phyloP scores from a whole-genome alignment of 2,329 filamentous ascomycete genomes.

The Endothia cerciana region DNA sequence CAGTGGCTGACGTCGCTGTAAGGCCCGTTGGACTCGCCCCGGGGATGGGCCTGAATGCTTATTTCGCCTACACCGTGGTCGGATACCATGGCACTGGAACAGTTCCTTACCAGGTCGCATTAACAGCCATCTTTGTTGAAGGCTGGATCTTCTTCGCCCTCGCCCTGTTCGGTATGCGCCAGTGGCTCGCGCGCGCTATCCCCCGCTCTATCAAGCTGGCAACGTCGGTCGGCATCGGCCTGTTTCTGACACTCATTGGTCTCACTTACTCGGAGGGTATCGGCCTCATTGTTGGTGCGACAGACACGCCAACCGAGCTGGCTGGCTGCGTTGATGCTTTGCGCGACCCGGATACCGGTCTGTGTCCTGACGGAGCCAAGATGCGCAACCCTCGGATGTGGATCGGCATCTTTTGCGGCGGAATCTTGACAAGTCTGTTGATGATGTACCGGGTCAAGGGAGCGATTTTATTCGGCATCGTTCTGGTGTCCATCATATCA shows the following conservation, averaged over 20 bases:
- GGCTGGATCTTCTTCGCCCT: conserved; percentile 83
- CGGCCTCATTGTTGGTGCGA: conserved; percentile 73
- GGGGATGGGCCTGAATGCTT: conserved; percentile 84
- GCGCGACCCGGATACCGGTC: conserved; percentile 48
- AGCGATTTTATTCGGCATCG: conserved; percentile 80
- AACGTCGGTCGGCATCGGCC: conserved; percentile 81
- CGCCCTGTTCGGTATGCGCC: conserved; percentile 78
- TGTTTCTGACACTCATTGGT: conserved; percentile 78
- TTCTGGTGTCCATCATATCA: conserved; percentile 84
- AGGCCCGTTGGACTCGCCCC: conserved; percentile 71
- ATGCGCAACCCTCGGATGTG: conserved; percentile 86
- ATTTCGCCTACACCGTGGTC: conserved; percentile 83
- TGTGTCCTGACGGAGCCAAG: conserved; percentile 67
- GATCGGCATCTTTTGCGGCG: conserved; percentile 87
- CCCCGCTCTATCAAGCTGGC: conserved; percentile 85
- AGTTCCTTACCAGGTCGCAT: conserved; percentile 74
- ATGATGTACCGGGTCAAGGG: conserved; percentile 89
- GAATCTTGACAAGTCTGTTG: conserved; percentile 76
- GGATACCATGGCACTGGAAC: conserved; percentile 74
- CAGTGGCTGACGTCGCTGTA: conserved; percentile 29
- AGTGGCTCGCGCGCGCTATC: conserved; percentile 85
- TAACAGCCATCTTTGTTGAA: conserved; percentile 88
- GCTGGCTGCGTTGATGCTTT: conserved; percentile 67
- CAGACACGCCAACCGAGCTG: conserved; percentile 70
- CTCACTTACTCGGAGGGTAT: conserved; percentile 83